A percentile compares a stretch with the other conserved stretches of the same genome.
These are phyloP conservation scores for Cytospora mali DNA, from an alignment of 2,329 filamentous ascomycete genomes.

Conservation along the genomic window DNA sequence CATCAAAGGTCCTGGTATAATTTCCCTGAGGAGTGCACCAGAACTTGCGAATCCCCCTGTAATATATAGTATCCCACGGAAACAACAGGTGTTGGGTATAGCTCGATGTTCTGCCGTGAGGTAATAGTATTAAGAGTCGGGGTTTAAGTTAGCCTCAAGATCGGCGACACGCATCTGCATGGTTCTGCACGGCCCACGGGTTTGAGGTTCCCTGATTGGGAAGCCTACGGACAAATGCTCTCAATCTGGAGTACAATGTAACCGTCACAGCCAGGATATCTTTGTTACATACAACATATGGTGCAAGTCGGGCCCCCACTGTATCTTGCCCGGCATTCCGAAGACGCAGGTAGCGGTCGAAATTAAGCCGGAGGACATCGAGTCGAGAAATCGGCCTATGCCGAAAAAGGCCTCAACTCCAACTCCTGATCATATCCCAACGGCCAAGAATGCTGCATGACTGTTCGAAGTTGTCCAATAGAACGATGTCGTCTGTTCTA, in stretches of 20 bases:
- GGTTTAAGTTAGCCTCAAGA: not conserved
- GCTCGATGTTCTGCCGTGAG: not conserved
- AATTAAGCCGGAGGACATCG: not conserved
- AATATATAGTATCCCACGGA: too few species aligned
- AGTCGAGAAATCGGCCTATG: not conserved
- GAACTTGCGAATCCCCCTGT: too few species aligned
- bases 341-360: not conserved
- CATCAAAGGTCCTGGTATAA: too few species aligned
- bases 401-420: too few species aligned
- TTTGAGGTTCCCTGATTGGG: too few species aligned
- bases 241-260: not conserved
- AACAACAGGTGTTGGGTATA: too few species aligned
- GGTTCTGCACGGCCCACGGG: not conserved
- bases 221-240: not conserved
- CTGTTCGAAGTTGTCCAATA: not conserved
- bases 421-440: too few species aligned
- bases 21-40: too few species aligned
- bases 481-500: not conserved
- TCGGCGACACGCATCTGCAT: not conserved
- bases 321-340: not conserved
- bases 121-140: not conserved
- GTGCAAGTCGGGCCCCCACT: not conserved
- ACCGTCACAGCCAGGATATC: not conserved
- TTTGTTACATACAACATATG: not conserved
- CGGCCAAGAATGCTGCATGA: not conserved